Evolutionary conservation across 2,329 filamentous ascomycete genomes (phyloP).

Genomic region (Ophiosphaerella korrae): DNA sequence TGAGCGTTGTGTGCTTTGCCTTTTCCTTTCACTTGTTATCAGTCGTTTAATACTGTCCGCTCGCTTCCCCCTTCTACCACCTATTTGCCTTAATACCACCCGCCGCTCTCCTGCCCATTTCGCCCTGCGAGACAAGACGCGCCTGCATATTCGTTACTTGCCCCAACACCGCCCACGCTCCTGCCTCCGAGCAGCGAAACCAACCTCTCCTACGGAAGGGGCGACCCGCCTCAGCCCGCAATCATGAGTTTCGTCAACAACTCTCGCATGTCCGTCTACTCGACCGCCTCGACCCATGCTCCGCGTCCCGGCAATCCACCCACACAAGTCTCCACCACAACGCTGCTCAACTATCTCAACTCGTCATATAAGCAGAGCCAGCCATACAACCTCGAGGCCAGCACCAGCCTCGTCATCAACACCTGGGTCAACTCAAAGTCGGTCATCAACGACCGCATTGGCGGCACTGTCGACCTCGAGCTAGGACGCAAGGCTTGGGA

Average conservation of each 20-base stretch:
- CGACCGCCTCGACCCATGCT: slow-evolving; percentile 63
- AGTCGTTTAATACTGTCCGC: slow-evolving; percentile 32
- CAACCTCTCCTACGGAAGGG: slow-evolving; percentile 18
- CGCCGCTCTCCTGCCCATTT: slow-evolving; percentile 3
- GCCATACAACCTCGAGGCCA: slow-evolving; percentile 85
- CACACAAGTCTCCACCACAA: slow-evolving; percentile 87
- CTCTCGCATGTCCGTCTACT: slow-evolving; percentile 66
- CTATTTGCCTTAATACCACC: slow-evolving; percentile 8
- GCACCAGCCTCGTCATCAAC: slow-evolving; percentile 91
- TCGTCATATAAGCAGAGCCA: slow-evolving; percentile 82
- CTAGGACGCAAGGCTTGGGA: slow-evolving; percentile 89
- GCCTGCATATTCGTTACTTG: slow-evolving; percentile 23
- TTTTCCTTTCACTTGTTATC: slow-evolving; percentile 31
- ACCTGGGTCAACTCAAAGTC: slow-evolving; percentile 88
- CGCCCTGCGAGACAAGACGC: neutral
- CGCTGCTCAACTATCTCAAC: slow-evolving; percentile 88
- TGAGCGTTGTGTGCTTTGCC: slow-evolving; percentile 16
- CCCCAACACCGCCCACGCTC: slow-evolving; percentile 4
- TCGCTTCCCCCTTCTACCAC: slow-evolving; percentile 17
- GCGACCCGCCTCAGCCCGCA: slow-evolving; percentile 33
- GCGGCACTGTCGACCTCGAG: slow-evolving; percentile 79
- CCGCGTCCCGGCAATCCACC: slow-evolving; percentile 65
- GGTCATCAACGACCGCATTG: slow-evolving; percentile 69
- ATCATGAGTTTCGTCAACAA: slow-evolving; percentile 59
- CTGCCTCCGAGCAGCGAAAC: slow-evolving; percentile 13